These are phyloP conservation scores for Aureobasidium sp. DNA, from an alignment of 2,329 filamentous ascomycete species.

Conservation along the genomic window DNA sequence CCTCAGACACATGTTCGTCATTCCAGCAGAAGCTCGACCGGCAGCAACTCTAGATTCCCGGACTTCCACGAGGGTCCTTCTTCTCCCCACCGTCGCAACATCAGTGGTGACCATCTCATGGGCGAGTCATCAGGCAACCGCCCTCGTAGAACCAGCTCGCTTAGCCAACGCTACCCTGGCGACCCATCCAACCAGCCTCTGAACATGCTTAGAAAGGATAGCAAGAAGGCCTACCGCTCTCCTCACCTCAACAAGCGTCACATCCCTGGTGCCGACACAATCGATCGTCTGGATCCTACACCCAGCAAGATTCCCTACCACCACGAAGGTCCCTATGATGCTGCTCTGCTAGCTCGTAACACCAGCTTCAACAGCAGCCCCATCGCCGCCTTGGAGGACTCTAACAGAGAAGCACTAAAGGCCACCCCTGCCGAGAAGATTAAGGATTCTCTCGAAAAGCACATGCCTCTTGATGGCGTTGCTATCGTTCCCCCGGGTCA, in stretches of 20 bases:
- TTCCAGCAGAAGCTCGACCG: constrained; percentile 42
- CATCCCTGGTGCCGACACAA: constrained; percentile 64
- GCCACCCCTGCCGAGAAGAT: constrained; percentile 78
- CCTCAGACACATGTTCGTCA: constrained; percentile 18
- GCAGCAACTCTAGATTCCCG: constrained; percentile 46
- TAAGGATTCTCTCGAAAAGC: constrained; percentile 61
- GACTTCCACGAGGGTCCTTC: constrained; percentile 39
- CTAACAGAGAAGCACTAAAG: constrained; percentile 68
- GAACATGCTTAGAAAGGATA: constrained; percentile 57
- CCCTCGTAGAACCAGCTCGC: constrained; percentile 43
- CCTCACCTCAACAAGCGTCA: constrained; percentile 60
- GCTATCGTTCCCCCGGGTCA: constrained; percentile 69
- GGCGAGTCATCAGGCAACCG: constrained; percentile 21
- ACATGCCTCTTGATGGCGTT: constrained; percentile 75
- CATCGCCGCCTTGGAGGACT: constrained; percentile 65
- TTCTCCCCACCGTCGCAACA: constrained; percentile 19
- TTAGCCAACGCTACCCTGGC: constrained; percentile 55
- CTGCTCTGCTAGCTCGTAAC: constrained; percentile 69
- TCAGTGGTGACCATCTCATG: constrained; percentile 14
- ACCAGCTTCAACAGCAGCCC: constrained; percentile 56
- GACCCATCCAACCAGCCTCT: constrained; percentile 61
- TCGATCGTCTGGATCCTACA: constrained; percentile 69
- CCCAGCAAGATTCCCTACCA: constrained; percentile 65
- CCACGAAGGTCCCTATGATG: constrained; percentile 86
- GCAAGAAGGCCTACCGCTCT: constrained; percentile 57